Percentiles rank a stretch among this genome's conserved stretches.
Evolutionary conservation across 2,329 filamentous ascomycete genomes (phyloP).

Genomic region (Peltaster fructicola): DNA sequence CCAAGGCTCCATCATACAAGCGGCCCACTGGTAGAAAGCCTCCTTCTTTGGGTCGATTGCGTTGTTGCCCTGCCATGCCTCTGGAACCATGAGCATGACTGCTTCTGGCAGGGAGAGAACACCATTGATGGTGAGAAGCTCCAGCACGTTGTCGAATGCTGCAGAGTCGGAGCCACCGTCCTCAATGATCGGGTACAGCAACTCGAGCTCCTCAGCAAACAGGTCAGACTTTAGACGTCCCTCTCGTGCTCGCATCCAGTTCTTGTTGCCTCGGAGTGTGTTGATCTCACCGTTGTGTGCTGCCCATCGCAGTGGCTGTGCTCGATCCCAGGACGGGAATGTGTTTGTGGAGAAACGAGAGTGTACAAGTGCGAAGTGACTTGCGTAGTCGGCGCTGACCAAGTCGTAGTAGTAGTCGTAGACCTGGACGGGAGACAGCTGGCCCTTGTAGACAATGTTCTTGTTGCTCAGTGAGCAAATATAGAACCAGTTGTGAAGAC

Average conservation of each 20-base stretch:
- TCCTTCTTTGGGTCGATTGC: slow-evolving; percentile 89
- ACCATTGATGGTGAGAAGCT: slow-evolving; percentile 85
- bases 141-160: slow-evolving; percentile 91
- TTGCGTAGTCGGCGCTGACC: slow-evolving; percentile 92
- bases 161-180: slow-evolving; percentile 93
- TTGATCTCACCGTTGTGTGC: slow-evolving; percentile 99
- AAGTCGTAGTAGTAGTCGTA: slow-evolving; percentile 97
- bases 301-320: slow-evolving; percentile 88
- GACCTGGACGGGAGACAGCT: slow-evolving; percentile 82
- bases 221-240: slow-evolving; percentile 84
- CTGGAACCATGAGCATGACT: slow-evolving; percentile 96
- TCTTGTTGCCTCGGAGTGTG: slow-evolving; percentile 93
- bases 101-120: slow-evolving; percentile 89
- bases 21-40: slow-evolving; percentile 96
- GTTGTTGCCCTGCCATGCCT: slow-evolving; percentile 90
- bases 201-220: slow-evolving; percentile 81
- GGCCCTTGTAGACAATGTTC: slow-evolving; percentile 98
- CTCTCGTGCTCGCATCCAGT: slow-evolving; percentile 97
- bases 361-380: slow-evolving; percentile 90
- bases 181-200: slow-evolving; percentile 85
- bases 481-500: slow-evolving; percentile 97
- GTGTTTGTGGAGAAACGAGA: slow-evolving; percentile 97
- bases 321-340: slow-evolving; percentile 95
- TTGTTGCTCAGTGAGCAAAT: slow-evolving; percentile 91
- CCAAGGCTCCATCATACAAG: slow-evolving; percentile 98